These are phyloP conservation scores for Orbilia ellipsospora DNA, from an alignment of 2,329 filamentous ascomycete genomes.

Conservation along the genomic window DNA sequence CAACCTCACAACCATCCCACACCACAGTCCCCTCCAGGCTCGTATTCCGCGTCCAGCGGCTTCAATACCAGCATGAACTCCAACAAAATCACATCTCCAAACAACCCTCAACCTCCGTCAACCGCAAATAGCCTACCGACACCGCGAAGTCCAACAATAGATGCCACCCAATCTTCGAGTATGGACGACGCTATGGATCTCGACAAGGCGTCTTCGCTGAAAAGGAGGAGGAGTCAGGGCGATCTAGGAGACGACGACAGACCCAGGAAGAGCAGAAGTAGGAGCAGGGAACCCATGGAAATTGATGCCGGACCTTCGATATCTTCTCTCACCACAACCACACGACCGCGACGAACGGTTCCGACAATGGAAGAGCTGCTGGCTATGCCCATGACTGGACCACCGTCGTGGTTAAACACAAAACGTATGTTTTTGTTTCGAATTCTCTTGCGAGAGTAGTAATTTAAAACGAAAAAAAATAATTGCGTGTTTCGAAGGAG, in stretches of 20 bases:
- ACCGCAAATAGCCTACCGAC: constrained; percentile 50
- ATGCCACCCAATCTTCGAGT: constrained; percentile 31
- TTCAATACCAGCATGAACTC: constrained; percentile 54
- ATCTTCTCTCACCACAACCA: constrained; percentile 36
- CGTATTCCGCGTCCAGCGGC: constrained; percentile 55
- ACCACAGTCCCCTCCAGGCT: constrained; percentile 49
- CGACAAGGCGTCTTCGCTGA: constrained; percentile 39
- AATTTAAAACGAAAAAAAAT: background rate
- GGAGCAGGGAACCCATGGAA: constrained; percentile 53
- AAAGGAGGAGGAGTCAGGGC: constrained; percentile 52
- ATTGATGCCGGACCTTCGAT: constrained; percentile 33
- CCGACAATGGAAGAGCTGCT: constrained; percentile 54
- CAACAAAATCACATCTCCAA: constrained; percentile 50
- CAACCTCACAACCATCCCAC: constrained; percentile 55
- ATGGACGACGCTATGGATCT: constrained; percentile 50
- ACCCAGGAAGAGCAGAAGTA: constrained; percentile 50
- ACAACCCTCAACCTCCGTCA: constrained; percentile 20
- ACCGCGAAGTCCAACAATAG: constrained; percentile 46
- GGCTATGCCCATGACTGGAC: constrained; percentile 54
- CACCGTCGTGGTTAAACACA: constrained; percentile 52
- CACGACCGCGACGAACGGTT: constrained; percentile 41
- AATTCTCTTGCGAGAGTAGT: background rate
- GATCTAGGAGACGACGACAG: constrained; percentile 50
- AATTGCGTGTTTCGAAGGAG: background rate
- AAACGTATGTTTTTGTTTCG: constrained; percentile 48